phyloP scores from a whole-genome alignment of 208 protist genomes.

The Leptomonas seymouri region DNA sequence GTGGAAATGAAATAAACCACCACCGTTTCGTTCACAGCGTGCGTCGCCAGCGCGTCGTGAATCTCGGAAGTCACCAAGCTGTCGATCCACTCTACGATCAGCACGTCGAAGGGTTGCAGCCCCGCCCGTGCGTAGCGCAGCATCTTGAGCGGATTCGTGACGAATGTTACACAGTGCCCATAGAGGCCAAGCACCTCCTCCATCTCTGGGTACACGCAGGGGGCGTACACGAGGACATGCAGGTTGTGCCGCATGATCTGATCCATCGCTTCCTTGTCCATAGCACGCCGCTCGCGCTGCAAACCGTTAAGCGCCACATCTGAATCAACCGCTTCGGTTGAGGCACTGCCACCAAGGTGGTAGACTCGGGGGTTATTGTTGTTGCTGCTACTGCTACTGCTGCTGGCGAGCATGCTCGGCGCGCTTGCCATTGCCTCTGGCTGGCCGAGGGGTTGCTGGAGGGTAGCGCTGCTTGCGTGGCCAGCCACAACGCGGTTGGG shows the following conservation, averaged over 20 bases:
- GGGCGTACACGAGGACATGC: conserved; percentile 64
- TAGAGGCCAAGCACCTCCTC: conserved; percentile 45
- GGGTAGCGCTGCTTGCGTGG: conserved; percentile 6
- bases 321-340: too few species aligned
- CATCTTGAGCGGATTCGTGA: conserved; percentile 48
- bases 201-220: conserved; percentile 38
- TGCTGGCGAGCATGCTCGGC: conserved; percentile 3
- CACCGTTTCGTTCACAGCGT: conserved; percentile 40
- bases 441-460: not conserved
- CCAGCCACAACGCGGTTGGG: not conserved
- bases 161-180: conserved; percentile 66
- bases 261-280: conserved; percentile 14
- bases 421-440: not conserved
- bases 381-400: conserved; percentile 1
- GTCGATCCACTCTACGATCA: conserved; percentile 67
- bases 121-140: conserved; percentile 51
- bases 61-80: conserved; percentile 53
- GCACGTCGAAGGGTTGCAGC: conserved; percentile 57
- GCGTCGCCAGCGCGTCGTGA: conserved; percentile 33
- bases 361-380: not conserved
- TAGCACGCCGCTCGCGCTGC: not conserved
- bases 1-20: conserved; percentile 55
- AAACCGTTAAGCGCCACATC: not conserved
- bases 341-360: too few species aligned
- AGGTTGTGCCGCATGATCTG: conserved; percentile 30